These are phyloP conservation scores for Porphyrellus cyaneotinctus DNA, from an alignment of 768 basidiomycete species.

Conservation along the genomic window DNA sequence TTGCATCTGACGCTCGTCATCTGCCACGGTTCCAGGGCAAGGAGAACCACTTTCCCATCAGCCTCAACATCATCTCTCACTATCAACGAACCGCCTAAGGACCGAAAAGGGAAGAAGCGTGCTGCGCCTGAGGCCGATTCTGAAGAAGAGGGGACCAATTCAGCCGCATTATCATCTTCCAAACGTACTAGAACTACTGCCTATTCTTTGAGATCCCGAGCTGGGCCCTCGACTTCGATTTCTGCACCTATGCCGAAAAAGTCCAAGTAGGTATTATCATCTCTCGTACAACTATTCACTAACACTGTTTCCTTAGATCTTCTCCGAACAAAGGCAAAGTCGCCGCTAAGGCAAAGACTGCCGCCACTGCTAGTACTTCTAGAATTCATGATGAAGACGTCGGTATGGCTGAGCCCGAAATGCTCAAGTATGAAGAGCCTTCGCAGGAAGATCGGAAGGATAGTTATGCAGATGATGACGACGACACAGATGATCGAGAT, in stretches of 20 bases:
- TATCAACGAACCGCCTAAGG: conserved; percentile 74
- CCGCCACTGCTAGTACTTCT: conserved; percentile 61
- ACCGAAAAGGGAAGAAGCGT: conserved; percentile 91
- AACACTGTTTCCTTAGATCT: conserved; percentile 34
- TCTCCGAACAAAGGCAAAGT: conserved; percentile 57
- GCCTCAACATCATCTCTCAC: conserved; percentile 42
- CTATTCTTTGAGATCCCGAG: conserved; percentile 67
- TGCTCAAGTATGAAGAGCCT: conserved; percentile 42
- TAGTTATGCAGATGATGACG: conserved; percentile 38
- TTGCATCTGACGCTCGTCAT: conserved; percentile 27
- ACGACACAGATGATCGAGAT: conserved; percentile 46
- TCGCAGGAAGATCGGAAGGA: conserved; percentile 47
- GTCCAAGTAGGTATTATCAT: conserved; percentile 44
- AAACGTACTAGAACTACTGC: conserved; percentile 61
- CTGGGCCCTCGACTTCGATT: conserved; percentile 38
- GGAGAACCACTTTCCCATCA: conserved; percentile 50
- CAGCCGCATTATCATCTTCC: conserved; percentile 42
- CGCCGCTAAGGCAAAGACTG: conserved; percentile 51
- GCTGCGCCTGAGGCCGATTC: conserved; percentile 67
- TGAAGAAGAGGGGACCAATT: conserved; percentile 58
- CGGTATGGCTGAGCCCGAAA: conserved; percentile 68
- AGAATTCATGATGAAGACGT: conserved; percentile 66
- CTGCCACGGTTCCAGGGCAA: conserved; percentile 45
- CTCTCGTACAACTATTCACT: conserved; percentile 8
- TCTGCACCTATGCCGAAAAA: conserved; percentile 70